Base-by-base conservation (phyloP, 1,139 yeast genomes). In the Meyerozyma sp. region DNA sequence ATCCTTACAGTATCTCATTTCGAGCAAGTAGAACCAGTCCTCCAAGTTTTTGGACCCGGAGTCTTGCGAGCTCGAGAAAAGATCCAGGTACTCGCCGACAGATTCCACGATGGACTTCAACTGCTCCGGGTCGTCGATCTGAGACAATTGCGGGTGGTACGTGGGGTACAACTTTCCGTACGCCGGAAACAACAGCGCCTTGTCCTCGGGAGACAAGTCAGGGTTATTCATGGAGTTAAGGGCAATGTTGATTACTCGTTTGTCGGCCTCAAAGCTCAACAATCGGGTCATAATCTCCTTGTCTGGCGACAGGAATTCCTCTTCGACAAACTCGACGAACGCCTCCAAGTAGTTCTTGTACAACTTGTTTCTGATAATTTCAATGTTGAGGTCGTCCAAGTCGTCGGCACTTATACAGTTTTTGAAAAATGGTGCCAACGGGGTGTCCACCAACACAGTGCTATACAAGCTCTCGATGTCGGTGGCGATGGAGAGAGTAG, bases 391-490 rank as follows among this genome's bases (percentile, higher is more conserved):
- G 63, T 94, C 99, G 59, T 91, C 96, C 62, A 94, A 77, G 64
- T 93, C 98, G 54, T 89, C 94, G 8, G 94, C 95, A n/a, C 89
- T 78, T 49, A 94, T 74, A 61, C 96, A 88, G 59, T 85, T 88
- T 61, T 89, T 85, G 73, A 94, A 93, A 66, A 91, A 94, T 37
- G 96, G 95, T 0, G 98, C 98, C 60, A 94, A 77, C 9, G 98
- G 98, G 8, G 98, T 93, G 66, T 94, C 99, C 46, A 93, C 86
- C 51, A 94, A 75, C n/a, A 94, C 98, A 1, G 95, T 88, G 59
- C 85, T 86, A 68, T 93, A 93, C 56, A 94, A 76, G 34, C 95
- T 83, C 57, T 90, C 96, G 47, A 93, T 81, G 63, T 91, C 98
- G 3, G 96, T 89, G 38, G 98, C 96, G 43, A 91, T 94, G 8